Conservation (phyloP, 805 yeast species). For the Metschnikowia gelsemii region DNA sequence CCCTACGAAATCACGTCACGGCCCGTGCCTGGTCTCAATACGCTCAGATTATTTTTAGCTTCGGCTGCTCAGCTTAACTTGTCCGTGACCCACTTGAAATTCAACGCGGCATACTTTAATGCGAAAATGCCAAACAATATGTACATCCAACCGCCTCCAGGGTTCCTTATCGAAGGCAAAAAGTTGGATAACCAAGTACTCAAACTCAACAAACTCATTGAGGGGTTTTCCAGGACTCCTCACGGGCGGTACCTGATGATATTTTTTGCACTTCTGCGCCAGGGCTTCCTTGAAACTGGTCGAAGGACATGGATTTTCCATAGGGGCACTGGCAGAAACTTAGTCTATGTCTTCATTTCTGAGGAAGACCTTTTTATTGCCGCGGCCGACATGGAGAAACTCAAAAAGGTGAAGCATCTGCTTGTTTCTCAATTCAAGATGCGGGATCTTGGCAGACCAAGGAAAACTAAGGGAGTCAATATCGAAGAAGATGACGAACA, state of each 20-base stretch:
- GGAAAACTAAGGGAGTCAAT: conserved; percentile 1
- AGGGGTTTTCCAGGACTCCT: neutral
- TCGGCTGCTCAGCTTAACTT: neutral
- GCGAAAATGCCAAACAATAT: neutral
- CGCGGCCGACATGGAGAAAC: too few relatives aligned
- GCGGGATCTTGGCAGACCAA: conserved; percentile 2
- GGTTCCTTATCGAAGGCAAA: neutral
- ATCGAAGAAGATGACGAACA: neutral
- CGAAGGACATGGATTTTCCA: neutral
- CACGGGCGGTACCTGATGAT: neutral
- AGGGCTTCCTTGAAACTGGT: neutral
- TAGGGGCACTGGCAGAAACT: neutral
- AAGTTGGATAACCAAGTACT: neutral
- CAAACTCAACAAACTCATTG: neutral
- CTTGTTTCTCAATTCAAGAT: neutral
- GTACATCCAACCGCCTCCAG: neutral
- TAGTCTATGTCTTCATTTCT: neutral
- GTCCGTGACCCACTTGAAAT: neutral
- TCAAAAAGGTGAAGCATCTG: neutral
- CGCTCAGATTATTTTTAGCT: neutral
- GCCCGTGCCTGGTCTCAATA: neutral
- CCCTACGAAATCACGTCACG: neutral
- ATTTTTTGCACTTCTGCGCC: neutral
- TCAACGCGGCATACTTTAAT: neutral
- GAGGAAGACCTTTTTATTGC: conserved; percentile 2